Percentiles rank a stretch among this genome's conserved stretches.
These are phyloP conservation scores for Talaromyces ruber DNA, from an alignment of 495 filamentous ascomycete genomes.

Conservation along the genomic window DNA sequence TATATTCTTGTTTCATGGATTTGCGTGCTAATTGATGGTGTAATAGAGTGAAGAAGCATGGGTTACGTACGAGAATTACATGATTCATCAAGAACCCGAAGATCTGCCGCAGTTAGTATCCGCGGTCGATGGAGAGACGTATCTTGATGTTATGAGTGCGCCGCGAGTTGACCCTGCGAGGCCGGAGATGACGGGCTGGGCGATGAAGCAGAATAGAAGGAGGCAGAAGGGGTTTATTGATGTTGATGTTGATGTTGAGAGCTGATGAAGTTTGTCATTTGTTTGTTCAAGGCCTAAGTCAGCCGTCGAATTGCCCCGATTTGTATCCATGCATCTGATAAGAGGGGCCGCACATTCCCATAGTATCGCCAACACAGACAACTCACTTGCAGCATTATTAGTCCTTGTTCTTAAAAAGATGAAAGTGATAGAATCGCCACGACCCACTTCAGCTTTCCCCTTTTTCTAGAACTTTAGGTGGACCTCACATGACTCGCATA, in stretches of 20 bases:
- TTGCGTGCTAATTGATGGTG: slow-evolving; percentile 11
- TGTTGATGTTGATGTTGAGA: neutral
- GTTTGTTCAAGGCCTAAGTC: no score
- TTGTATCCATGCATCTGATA: no score
- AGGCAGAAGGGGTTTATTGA: slow-evolving; percentile 7
- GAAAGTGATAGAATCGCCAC: neutral
- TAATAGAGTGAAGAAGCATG: slow-evolving; percentile 52
- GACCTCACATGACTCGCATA: neutral
- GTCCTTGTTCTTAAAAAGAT: no score
- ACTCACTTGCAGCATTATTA: no score
- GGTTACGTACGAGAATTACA: slow-evolving; percentile 47
- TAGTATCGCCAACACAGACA: no score
- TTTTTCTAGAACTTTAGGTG: neutral
- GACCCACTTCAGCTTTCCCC: neutral
- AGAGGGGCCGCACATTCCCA: no score
- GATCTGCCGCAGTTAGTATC: slow-evolving; percentile 42
- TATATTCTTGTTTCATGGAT: neutral
- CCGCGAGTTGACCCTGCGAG: slow-evolving; percentile 47
- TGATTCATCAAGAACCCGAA: slow-evolving; percentile 47
- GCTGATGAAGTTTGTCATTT: no score
- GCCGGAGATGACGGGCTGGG: slow-evolving; percentile 41
- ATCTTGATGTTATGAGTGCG: slow-evolving; percentile 57
- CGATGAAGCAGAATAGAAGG: slow-evolving; percentile 40
- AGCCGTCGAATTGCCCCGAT: no score
- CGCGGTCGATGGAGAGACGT: slow-evolving; percentile 46